Evolutionary conservation across 2,329 filamentous ascomycete species (phyloP).

Genomic region (Talaromyces albobiverticillius): DNA sequence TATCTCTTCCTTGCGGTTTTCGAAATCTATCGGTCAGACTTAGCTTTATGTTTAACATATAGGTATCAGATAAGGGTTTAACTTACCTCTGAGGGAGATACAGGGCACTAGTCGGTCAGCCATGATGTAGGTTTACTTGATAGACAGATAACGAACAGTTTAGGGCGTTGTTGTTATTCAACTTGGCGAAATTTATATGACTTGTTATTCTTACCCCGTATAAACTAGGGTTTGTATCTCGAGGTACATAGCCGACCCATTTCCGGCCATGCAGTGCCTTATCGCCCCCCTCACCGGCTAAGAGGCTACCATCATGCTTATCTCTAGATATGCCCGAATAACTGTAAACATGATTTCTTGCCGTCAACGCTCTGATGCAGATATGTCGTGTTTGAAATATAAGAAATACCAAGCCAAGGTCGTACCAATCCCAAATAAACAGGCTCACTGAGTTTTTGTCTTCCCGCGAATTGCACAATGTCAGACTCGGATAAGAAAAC

Average conservation of each 20-base stretch:
- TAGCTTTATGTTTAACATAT: neutral
- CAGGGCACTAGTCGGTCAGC: neutral
- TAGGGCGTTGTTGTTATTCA: neutral
- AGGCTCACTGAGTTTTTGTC: neutral
- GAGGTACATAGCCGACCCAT: neutral
- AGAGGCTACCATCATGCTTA: too few species aligned
- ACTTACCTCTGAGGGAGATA: neutral
- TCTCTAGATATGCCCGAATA: too few species aligned
- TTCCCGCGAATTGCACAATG: neutral
- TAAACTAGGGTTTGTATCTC: neutral
- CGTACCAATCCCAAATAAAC: too few species aligned
- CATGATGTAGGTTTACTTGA: neutral
- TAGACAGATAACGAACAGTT: neutral
- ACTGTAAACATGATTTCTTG: too few species aligned
- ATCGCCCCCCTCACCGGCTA: too few species aligned
- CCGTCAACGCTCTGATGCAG: neutral
- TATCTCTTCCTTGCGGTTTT: constrained; percentile 1
- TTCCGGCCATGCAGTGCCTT: neutral
- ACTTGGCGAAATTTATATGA: neutral
- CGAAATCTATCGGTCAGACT: neutral
- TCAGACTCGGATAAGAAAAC: neutral
- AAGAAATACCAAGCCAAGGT: too few species aligned
- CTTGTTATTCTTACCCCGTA: neutral
- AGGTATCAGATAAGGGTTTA: neutral
- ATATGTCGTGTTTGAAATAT: too few species aligned